Base-by-base conservation (phyloP, 495 filamentous ascomycete species). In the Aspergillus kassunensis region DNA sequence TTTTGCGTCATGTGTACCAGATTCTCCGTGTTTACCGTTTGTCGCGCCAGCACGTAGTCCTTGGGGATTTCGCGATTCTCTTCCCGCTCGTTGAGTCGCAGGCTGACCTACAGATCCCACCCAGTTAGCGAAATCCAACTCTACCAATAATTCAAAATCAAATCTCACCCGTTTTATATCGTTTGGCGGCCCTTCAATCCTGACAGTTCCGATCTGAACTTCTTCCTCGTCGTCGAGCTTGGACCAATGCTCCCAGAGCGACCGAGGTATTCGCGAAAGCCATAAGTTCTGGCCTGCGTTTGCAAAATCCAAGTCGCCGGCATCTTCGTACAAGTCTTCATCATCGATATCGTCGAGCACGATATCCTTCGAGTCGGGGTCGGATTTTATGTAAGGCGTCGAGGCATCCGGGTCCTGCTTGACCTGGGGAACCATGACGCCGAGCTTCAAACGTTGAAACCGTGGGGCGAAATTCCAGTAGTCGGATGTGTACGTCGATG, bases 241-340 rank as follows among this genome's bases (percentile, higher is more conserved):
- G 7, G 61, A 79, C 82, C 82, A 80, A 50, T 75, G 69, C 52
- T 93, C 79, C 85, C 87, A 93, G 9, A 97, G 73, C 57, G 84
- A 85, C 50, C 82, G 79, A 3, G 91, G 90, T 6, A 96, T 73
- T 44, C 88, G 82, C 18, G 86, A 83, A 20, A 97, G 74, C 74
- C 86, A 95, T 37, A 90, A 71, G 48, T 72, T 73, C 43, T 77
- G 72, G 15, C 67, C 69, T 8, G 77, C 71, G 39, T 80, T 73
- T 44, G 79, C 77, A 52, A 96, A 92, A 34, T 88, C 84, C 25
- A 96, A 74, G 56, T 97, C 91, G 44, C 89, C 88, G 4, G 88
- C 86, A 66, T 97, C 91, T 67, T 97, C 91, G 54, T 89, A 89
- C 51, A 88, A 73, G 57, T 90, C 88, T 20, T 91, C 84, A 40